Evolutionary conservation across 2,329 filamentous ascomycete species (phyloP).

Genomic region (Fusarium ramigenum): DNA sequence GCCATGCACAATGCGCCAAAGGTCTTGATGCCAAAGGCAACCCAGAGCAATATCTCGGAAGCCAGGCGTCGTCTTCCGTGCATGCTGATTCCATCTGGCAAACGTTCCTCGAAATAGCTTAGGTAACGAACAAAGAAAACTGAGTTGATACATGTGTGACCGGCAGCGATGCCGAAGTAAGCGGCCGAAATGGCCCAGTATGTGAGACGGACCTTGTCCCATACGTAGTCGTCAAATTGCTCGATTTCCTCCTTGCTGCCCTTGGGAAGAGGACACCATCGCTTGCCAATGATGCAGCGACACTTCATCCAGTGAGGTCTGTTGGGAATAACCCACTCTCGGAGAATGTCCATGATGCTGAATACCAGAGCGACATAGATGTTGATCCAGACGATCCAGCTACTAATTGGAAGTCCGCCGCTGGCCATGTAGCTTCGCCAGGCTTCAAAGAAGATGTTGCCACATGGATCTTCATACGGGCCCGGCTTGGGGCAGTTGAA

Average conservation of each 20-base stretch:
- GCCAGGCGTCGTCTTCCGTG: constrained; percentile 20
- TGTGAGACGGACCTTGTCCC: constrained; percentile 39
- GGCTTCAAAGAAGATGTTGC: constrained; percentile 42
- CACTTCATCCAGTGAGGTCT: constrained; percentile 42
- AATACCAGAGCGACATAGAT: constrained; percentile 26
- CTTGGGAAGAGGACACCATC: constrained; percentile 37
- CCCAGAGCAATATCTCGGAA: constrained; percentile 34
- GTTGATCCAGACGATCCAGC: constrained; percentile 31
- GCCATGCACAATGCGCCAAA: constrained; percentile 36
- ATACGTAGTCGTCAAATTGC: constrained; percentile 38
- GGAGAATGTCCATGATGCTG: constrained; percentile 15
- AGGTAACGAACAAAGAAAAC: constrained; percentile 33
- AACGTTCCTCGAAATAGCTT: constrained; percentile 27
- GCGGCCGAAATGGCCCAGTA: constrained; percentile 38
- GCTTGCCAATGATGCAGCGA: constrained; percentile 39
- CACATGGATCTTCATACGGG: constrained; percentile 27
- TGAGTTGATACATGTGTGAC: constrained; percentile 27
- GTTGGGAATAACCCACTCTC: constrained; percentile 42
- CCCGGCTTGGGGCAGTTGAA: constrained; percentile 35
- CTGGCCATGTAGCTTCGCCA: constrained; percentile 34
- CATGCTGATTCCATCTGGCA: constrained; percentile 41
- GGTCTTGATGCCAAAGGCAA: constrained; percentile 27
- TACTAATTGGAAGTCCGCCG: constrained; percentile 21
- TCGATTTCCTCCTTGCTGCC: constrained; percentile 43
- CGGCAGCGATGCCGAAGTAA: constrained; percentile 33